phyloP scores from a whole-genome alignment of 768 basidiomycete species.

The Pleurotus pulmonarius region DNA sequence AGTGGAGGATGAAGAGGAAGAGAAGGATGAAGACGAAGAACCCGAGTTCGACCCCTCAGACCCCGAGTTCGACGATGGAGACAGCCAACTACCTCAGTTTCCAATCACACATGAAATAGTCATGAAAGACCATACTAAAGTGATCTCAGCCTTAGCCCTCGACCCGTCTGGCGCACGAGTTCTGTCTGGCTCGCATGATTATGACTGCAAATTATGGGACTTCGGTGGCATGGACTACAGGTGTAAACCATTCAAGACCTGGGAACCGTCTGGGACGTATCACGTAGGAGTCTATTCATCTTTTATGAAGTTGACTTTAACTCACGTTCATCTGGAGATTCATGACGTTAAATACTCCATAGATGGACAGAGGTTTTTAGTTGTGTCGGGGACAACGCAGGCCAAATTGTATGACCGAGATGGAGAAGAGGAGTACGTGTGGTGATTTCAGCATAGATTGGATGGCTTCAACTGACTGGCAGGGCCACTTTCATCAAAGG shows the following conservation, averaged over 20 bases:
- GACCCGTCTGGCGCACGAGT: constrained; percentile 95
- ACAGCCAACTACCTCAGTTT: constrained; percentile 56
- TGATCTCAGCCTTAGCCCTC: constrained; percentile 86
- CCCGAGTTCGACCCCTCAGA: constrained; percentile 55
- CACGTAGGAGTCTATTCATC: constrained; percentile 48
- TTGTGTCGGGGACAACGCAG: constrained; percentile 84
- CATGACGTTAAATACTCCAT: constrained; percentile 89
- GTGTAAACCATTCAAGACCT: constrained; percentile 93
- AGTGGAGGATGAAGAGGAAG: constrained; percentile 9
- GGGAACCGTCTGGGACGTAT: constrained; percentile 93
- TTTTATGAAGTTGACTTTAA: constrained; percentile 6
- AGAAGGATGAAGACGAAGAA: constrained; percentile 29
- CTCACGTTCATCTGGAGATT: constrained; percentile 46
- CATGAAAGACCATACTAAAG: constrained; percentile 94
- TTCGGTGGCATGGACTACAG: constrained; percentile 95
- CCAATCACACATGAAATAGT: constrained; percentile 89
- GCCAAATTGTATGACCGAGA: constrained; percentile 90
- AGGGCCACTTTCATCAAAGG: constrained; percentile 87
- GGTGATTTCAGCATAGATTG: constrained; percentile 17
- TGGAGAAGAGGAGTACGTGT: constrained; percentile 84
- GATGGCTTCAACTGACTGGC: constrained; percentile 46
- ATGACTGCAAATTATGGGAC: constrained; percentile 98
- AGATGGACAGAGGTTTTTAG: constrained; percentile 81
- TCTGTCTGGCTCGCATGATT: constrained; percentile 91
- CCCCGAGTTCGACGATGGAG: constrained; percentile 36